Conservation (phyloP, 768 basidiomycete species). For the Hericium erinaceus region DNA sequence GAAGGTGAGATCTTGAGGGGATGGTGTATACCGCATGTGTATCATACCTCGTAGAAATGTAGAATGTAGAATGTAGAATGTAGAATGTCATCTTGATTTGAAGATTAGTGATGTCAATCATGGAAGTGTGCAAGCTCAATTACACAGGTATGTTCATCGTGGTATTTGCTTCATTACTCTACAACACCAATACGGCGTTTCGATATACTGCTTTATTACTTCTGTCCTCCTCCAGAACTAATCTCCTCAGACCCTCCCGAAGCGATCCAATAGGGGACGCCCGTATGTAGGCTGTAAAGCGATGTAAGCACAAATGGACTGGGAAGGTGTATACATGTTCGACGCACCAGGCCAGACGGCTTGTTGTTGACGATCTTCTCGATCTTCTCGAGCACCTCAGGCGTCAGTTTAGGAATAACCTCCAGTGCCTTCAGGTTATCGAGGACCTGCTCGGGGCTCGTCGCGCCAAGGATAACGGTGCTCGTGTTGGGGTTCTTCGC, state of each 20-base stretch:
- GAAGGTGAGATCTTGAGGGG: not conserved
- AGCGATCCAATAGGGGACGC: not conserved
- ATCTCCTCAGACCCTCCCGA: not conserved
- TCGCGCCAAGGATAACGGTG: slow-evolving; percentile 39
- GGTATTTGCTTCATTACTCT: too few species aligned
- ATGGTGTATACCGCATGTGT: too few species aligned
- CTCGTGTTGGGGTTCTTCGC: slow-evolving; percentile 38
- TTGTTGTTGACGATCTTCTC: slow-evolving; percentile 42
- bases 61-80: too few species aligned
- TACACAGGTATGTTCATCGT: too few species aligned
- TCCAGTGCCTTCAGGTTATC: slow-evolving; percentile 46
- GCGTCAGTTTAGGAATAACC: slow-evolving; percentile 43
- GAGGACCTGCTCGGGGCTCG: slow-evolving; percentile 36
- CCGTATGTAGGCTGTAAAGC: not conserved
- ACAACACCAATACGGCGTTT: too few species aligned
- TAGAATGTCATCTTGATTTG: too few species aligned
- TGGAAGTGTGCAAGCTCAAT: too few species aligned
- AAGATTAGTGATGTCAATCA: too few species aligned
- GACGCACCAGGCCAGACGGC: slow-evolving; percentile 9
- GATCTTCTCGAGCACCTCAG: slow-evolving; percentile 40
- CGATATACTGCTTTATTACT: too few species aligned
- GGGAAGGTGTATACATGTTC: not conserved
- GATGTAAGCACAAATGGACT: too few species aligned
- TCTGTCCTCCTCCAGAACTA: not conserved
- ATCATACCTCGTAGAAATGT: too few species aligned